Conservation (phyloP, 2,329 filamentous ascomycete genomes). For the Lachnellula cervina region DNA sequence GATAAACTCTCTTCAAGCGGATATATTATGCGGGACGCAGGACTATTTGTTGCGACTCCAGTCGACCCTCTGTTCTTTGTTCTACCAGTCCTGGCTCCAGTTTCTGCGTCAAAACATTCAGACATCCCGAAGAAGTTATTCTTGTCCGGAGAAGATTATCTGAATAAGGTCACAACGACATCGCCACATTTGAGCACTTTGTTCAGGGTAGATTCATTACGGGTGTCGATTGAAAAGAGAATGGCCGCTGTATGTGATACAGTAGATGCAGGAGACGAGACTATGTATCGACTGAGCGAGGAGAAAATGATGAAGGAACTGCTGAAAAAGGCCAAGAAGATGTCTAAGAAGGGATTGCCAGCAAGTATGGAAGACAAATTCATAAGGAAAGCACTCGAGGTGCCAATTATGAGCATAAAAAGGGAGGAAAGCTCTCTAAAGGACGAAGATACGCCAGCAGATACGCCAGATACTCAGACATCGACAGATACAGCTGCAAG, state of each 20-base stretch:
- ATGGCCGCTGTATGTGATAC: conserved; percentile 73
- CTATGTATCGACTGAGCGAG: conserved; percentile 75
- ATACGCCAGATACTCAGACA: conserved; percentile 31
- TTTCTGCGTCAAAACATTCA: conserved; percentile 36
- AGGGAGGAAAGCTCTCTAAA: conserved; percentile 45
- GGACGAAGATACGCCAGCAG: conserved; percentile 28
- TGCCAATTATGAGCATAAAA: conserved; percentile 66
- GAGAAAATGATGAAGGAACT: conserved; percentile 64
- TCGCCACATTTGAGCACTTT: conserved; percentile 56
- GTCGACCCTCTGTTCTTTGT: conserved; percentile 82
- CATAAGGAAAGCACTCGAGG: conserved; percentile 68
- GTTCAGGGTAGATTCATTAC: conserved; percentile 42
- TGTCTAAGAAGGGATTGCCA: conserved; percentile 64
- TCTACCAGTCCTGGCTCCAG: conserved; percentile 62
- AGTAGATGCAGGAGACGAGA: conserved; percentile 77
- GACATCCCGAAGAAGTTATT: conserved; percentile 57
- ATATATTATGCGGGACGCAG: conserved; percentile 60
- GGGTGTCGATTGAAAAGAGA: conserved; percentile 54
- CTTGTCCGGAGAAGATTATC: conserved; percentile 64
- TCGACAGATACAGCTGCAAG: conserved; percentile 32
- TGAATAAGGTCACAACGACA: conserved; percentile 55
- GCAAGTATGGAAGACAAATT: conserved; percentile 81
- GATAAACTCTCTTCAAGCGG: conserved; percentile 31
- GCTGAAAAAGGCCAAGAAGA: conserved; percentile 64
- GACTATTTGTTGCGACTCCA: conserved; percentile 78